Evolutionary conservation across 2,329 filamentous ascomycete genomes (phyloP), one percentile per base, ranked within the genome.

Genomic region (Venturiaceae sp.): DNA sequence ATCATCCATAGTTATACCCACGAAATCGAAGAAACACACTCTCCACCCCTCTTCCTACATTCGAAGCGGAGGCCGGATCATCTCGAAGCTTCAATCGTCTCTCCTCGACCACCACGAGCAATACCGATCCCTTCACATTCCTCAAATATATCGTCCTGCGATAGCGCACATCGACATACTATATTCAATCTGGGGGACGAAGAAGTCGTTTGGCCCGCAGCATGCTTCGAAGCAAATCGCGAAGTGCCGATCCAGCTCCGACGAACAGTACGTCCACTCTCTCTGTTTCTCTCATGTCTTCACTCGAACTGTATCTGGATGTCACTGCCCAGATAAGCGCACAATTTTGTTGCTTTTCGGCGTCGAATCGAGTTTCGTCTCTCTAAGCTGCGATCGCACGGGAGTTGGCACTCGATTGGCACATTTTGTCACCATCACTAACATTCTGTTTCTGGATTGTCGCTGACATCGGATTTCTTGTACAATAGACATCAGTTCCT

Each of bases 151-250:
- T n/a, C 44, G 14, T 11, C 19, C 14, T 50, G 44, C 13, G 26
- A 50, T 28, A 50, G 44, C 26, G 44, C 44, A 50, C 44, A 30
- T 5, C 28, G 19, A n/a, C 23, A 30, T 50, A 30, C 6, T 5
- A 16, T 23, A 50, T 5, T 50, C 44, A 13, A 50, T 26, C 23
- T 50, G 44, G 44, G 44, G 44, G 44, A 50, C 44, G 44, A 23
- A 50, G 30, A 30, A 50, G 26, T 50, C 23, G 19, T 28, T 30
- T 16, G 21, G 44, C 30, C 36, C 30, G 52, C 52, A 54, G 52
- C 52, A 54, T 54, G 52, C 52, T 30, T 19, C 52, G 52, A 36
- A 54, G 52, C 52, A 36, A 39, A 30, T 54, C 52, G 23, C 52
- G 32, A 14, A 54, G 32, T 30, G 36, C 52, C 28, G 52, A 54